Evolutionary conservation across 1,139 yeast species (phyloP), one percentile per base, ranked within the genome.

Genomic region (Candida sp.): DNA sequence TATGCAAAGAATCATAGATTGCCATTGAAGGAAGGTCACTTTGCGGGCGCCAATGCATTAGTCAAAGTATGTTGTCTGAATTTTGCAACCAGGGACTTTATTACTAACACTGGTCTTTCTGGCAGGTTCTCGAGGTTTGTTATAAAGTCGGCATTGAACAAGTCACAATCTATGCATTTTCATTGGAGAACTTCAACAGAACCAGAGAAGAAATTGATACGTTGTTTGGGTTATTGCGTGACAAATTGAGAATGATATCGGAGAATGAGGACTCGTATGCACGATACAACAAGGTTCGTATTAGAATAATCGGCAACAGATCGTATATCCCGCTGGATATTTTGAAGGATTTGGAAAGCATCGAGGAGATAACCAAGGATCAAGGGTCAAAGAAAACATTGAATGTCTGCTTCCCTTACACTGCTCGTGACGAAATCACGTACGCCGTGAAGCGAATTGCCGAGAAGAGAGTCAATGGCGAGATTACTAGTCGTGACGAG

Each of bases 331-430:
- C 85, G 1, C 53, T 48, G 0, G 83, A 78, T 57, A 71, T 81
- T 23, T 65, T 79, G 48, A 44, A 48, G 1, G 84, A 80, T 53
- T 69, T 83, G 50, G 79, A 77, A 51, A 49, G 49, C 7, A 67
- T 81, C 35, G 86, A 83, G 63, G 63, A 60, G 3, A 60, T 59
- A 35, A 78, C 86, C 0, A 54, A 61, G 22, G 57, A 62, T 37
- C 44, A 57, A 2, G 42, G 50, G 3, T 58, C 63, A 1, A 58
- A 60, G 4, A 71, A 72, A 44, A 67, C 70, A 5, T 63, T 83
- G 50, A 80, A 80, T 58, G 80, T 83, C 39, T 83, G 86, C 47
- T 79, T 82, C 54, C 86, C 87, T 2, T 83, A 82, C 57, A 82
- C 86, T 7, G 74, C 84, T 4, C 68, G 86, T 34, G 86, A 83